Percentiles rank a stretch among this genome's conserved stretches.
Conservation (phyloP, 2,329 filamentous ascomycete species). For the Fonsecaea monophora region DNA sequence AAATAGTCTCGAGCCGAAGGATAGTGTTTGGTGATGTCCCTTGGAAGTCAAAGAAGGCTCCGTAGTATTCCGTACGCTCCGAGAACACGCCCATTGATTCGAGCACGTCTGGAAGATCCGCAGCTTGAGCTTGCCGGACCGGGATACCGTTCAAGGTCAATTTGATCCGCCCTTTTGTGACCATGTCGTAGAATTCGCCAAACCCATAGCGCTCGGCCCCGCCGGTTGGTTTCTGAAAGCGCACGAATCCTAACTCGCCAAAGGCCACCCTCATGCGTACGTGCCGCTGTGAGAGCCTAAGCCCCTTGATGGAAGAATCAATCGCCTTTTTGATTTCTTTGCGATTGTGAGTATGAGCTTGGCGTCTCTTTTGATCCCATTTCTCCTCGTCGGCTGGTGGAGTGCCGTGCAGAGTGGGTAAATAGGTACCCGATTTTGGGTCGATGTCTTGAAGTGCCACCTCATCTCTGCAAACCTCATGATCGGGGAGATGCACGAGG, state of each 20-base stretch:
- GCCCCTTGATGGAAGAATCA: conserved; percentile 43
- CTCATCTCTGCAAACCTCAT: conserved; percentile 32
- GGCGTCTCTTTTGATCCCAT: conserved; percentile 38
- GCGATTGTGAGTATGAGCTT: conserved; percentile 44
- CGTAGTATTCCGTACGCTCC: conserved; percentile 46
- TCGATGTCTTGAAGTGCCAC: conserved; percentile 32
- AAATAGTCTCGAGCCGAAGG: conserved; percentile 48
- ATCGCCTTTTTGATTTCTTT: conserved; percentile 43
- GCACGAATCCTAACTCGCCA: conserved; percentile 50
- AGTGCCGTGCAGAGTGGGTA: conserved; percentile 39
- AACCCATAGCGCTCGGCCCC: conserved; percentile 43
- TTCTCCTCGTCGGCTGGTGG: conserved; percentile 32
- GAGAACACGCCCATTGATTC: conserved; percentile 35
- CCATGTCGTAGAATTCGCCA: conserved; percentile 52
- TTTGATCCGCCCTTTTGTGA: conserved; percentile 46
- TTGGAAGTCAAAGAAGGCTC: conserved; percentile 52
- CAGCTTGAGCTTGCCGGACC: conserved; percentile 34
- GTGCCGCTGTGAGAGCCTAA: conserved; percentile 46
- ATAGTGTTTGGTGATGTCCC: conserved; percentile 38
- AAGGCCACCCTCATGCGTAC: conserved; percentile 53
- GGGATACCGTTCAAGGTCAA: conserved; percentile 42
- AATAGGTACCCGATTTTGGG: conserved; percentile 22
- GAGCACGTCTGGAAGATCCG: conserved; percentile 43
- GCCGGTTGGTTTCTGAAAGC: conserved; percentile 44
- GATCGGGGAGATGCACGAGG: conserved; percentile 33